Percentiles rank a stretch among this genome's conserved stretches.
phyloP scores from a whole-genome alignment of 306 rosid species.

The Dryas drummondii region DNA sequence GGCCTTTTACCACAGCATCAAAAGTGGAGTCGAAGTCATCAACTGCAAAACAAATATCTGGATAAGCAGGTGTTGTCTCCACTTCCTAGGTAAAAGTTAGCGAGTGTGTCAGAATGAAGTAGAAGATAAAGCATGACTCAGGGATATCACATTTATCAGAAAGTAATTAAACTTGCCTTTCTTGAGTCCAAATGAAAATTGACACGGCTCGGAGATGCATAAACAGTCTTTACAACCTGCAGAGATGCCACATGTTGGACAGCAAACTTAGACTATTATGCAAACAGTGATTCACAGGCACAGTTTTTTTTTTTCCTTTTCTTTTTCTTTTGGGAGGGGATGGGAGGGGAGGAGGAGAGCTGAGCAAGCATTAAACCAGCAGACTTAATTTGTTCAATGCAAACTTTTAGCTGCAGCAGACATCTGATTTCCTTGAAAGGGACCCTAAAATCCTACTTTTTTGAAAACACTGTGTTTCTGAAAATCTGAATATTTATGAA shows the following conservation, averaged over 20 bases:
- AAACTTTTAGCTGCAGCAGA: neutral
- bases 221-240: conserved; percentile 95
- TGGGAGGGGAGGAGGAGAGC: too few species aligned
- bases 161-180: conserved; percentile 56
- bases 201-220: conserved; percentile 96
- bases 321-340: too few species aligned
- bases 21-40: conserved; percentile 99
- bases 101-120: conserved; percentile 28
- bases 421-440: neutral
- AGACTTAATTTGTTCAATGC: too few species aligned
- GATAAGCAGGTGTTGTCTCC: conserved; percentile 98
- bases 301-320: neutral
- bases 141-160: conserved; percentile 14
- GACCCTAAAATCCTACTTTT: neutral
- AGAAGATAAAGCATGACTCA: conserved; percentile 21
- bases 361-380: too few species aligned
- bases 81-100: conserved; percentile 65
- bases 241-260: conserved; percentile 23
- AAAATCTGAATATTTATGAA: too few species aligned
- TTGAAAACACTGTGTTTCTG: neutral
- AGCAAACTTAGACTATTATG: conserved; percentile 21
- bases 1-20: conserved; percentile 83
- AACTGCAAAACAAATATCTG: conserved; percentile 93
- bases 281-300: neutral
- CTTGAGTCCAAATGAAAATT: conserved; percentile 86